These are phyloP conservation scores for Hymenoscyphus fraxineus DNA, from an alignment of 2,329 filamentous ascomycete species.

Conservation along the genomic window DNA sequence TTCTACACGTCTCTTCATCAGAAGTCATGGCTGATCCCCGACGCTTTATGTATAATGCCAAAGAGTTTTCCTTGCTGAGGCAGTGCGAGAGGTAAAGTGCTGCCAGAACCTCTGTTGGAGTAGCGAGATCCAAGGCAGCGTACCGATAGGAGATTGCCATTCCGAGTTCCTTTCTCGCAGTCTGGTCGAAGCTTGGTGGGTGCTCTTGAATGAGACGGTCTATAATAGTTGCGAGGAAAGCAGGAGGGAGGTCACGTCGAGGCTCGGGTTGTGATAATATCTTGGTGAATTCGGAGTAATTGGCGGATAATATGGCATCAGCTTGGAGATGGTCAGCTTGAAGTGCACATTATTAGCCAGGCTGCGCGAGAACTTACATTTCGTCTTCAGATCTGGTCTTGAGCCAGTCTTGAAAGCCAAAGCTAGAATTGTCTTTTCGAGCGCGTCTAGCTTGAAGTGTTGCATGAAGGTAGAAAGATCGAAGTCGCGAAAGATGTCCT, in stretches of 20 bases:
- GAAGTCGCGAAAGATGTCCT: slow-evolving; percentile 93
- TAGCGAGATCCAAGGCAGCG: slow-evolving; percentile 55
- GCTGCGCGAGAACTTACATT: slow-evolving; percentile 57
- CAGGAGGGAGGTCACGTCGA: slow-evolving; percentile 60
- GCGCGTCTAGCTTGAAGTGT: slow-evolving; percentile 87
- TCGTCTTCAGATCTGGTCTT: slow-evolving; percentile 78
- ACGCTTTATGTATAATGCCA: slow-evolving; percentile 67
- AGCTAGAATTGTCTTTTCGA: slow-evolving; percentile 83
- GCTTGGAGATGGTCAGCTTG: slow-evolving; percentile 47
- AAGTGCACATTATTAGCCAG: background rate
- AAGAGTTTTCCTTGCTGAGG: slow-evolving; percentile 54
- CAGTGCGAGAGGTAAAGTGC: slow-evolving; percentile 67
- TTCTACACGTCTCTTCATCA: slow-evolving; percentile 64
- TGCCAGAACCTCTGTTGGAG: slow-evolving; percentile 68
- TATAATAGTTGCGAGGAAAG: slow-evolving; percentile 74
- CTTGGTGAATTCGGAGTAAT: slow-evolving; percentile 72
- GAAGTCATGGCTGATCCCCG: slow-evolving; percentile 71
- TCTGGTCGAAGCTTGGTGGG: slow-evolving; percentile 78
- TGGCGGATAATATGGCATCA: slow-evolving; percentile 82
- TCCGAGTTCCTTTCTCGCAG: slow-evolving; percentile 65
- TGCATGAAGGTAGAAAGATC: slow-evolving; percentile 94
- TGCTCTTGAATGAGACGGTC: slow-evolving; percentile 85
- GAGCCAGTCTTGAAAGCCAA: slow-evolving; percentile 83
- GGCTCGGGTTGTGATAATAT: slow-evolving; percentile 64
- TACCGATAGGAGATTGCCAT: slow-evolving; percentile 57